Percentiles rank a stretch among this genome's conserved stretches.
Conservation (phyloP, 495 filamentous ascomycete species). For the Tuber umbilicatum region DNA sequence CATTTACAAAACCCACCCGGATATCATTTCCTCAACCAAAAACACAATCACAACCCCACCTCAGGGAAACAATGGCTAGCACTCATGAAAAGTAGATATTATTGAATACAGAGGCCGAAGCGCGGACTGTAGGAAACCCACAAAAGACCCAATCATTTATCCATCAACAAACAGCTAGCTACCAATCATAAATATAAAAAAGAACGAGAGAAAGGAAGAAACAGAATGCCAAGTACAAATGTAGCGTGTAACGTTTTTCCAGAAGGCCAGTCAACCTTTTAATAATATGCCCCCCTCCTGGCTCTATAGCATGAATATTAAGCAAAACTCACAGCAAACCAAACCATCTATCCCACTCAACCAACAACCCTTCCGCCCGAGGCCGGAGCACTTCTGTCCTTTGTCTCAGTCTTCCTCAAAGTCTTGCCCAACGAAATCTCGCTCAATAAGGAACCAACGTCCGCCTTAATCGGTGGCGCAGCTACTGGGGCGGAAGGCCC, state of each 20-base stretch:
- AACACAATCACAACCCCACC: background rate
- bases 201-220: background rate
- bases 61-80: background rate
- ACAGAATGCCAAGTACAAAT: background rate
- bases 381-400: slow-evolving; percentile 33
- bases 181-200: background rate
- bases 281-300: background rate
- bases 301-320: slow-evolving; percentile 3
- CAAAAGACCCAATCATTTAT: background rate
- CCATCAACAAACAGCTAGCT: background rate
- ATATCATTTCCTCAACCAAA: background rate
- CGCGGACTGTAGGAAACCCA: background rate
- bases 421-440: slow-evolving; percentile 38
- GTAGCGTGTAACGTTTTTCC: background rate
- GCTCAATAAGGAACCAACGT: slow-evolving; percentile 26
- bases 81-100: background rate
- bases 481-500: slow-evolving; percentile 15
- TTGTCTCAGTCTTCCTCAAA: slow-evolving; percentile 40
- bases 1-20: background rate
- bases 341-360: slow-evolving; percentile 12
- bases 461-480: slow-evolving; percentile 17
- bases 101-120: background rate
- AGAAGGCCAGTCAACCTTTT: background rate
- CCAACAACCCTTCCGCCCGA: slow-evolving; percentile 37
- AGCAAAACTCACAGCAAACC: background rate